phyloP scores from a whole-genome alignment of 352 stramenopile species.

The Albugo candida region DNA sequence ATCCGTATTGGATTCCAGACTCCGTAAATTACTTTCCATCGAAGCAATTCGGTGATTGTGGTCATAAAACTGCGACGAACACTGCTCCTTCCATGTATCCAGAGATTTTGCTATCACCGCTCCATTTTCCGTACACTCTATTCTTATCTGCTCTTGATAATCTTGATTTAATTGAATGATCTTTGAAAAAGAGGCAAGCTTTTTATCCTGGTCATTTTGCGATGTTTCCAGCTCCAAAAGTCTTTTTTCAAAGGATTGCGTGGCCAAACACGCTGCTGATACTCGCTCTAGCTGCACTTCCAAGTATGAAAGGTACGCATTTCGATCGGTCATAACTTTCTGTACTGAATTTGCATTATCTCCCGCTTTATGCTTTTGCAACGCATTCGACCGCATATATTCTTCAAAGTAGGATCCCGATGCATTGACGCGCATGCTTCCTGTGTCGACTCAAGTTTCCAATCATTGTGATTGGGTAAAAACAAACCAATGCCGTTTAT shows the following conservation, averaged over 20 bases:
- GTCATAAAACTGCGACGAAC: constrained; percentile 19
- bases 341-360: constrained; percentile 26
- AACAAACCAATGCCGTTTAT: too few relatives aligned
- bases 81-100: constrained; percentile 49
- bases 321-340: constrained; percentile 65
- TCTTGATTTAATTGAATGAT: constrained; percentile 52
- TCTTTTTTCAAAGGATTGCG: constrained; percentile 45
- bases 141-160: constrained; percentile 32
- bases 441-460: too few relatives aligned
- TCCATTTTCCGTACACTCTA: constrained; percentile 20
- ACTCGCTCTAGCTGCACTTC: constrained; percentile 77
- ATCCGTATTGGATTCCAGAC: too few relatives aligned
- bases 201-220: constrained; percentile 25
- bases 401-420: constrained; percentile 58
- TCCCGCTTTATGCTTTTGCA: constrained; percentile 32
- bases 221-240: constrained; percentile 28
- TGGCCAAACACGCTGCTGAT: constrained; percentile 51
- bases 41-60: constrained; percentile 4
- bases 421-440: too few relatives aligned
- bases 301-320: constrained; percentile 75
- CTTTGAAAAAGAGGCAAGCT: constrained; percentile 42
- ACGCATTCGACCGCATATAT: constrained; percentile 58
- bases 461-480: too few relatives aligned
- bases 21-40: too few relatives aligned
- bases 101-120: constrained; percentile 17